Base-by-base conservation (phyloP, 2,329 filamentous ascomycete species). In the Neodidymelliopsis sp. region DNA sequence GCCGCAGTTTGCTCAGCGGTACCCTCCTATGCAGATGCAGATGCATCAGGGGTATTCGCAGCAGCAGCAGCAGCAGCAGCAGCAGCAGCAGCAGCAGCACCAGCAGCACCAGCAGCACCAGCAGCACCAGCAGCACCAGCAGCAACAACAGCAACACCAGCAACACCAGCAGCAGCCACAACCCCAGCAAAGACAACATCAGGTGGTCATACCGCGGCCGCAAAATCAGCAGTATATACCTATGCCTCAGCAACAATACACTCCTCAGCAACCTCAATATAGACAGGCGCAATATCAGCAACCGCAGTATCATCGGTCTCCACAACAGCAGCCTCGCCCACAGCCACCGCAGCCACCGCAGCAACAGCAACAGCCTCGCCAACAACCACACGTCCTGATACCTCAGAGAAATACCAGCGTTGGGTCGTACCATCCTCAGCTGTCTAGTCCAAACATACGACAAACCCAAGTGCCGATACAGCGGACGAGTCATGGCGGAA, bases 351-450 rank as follows among this genome's bases (percentile, higher is more conserved):
- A 52, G 31, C 18, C 20, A 34, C 53, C 58, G 18, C 60, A 24
- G 23, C 22, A 33, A 15, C 37, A 56, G 37, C 35, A 40, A 30
- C 58, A 59, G 24, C 54, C 49, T 23, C 65, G 59, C 35, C 20
- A 35, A 22, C 65, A 69, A 20, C 65, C 67, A 8, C 69, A 69
- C 39, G 66, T 65, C 35, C 42, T 62, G 19, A 63, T 67, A 23
- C 63, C 69, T 10, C 54, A 64, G 20, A 57, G 60, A 31, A 43
- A 52, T 11, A 58, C 58, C 1, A 57, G 38, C 39, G 52, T 56
- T 3, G 44, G 59, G 12, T 52, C 59, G 7, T 63, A 61, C 22
- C 60, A 61, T 24, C 60, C 62, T 56, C 61, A 66, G n/a, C 57
- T 60, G 54, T 60, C 62, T n/a, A 60, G 60, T 11, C 60, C 60